Evolutionary conservation across 352 stramenopile genomes (phyloP).

Genomic region (Pilasporangium apinafurcum): DNA sequence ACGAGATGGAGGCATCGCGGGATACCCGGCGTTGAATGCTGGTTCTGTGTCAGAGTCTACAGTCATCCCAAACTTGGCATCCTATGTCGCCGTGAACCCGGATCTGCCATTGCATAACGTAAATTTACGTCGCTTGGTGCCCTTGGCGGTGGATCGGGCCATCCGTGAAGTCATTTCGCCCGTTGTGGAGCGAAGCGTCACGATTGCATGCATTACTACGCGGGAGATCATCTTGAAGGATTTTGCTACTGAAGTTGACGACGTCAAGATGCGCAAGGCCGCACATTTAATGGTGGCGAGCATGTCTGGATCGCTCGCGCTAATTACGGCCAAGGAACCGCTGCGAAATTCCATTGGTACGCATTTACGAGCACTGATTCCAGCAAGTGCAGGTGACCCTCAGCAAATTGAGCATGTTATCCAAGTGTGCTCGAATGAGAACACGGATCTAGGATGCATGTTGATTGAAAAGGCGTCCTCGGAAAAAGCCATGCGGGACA

Average conservation of each 20-base stretch:
- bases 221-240: constrained; percentile 98
- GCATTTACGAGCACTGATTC: constrained; percentile 92
- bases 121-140: constrained; percentile 94
- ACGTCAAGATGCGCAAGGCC: constrained; percentile 96
- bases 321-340: constrained; percentile 98
- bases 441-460: constrained; percentile 98
- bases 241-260: constrained; percentile 95
- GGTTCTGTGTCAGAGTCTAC: constrained; percentile 88
- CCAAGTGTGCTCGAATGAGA: constrained; percentile 96
- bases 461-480: constrained; percentile 99
- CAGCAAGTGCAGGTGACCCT: constrained; percentile 74
- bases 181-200: constrained; percentile 98
- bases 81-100: constrained; percentile 97
- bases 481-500: constrained; percentile 97
- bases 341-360: constrained; percentile 97
- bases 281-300: constrained; percentile 98
- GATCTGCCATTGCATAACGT: constrained; percentile 92
- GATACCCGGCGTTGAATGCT: constrained; percentile 22
- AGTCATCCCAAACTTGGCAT: constrained; percentile 97
- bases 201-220: constrained; percentile 98
- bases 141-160: constrained; percentile 95
- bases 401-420: constrained; percentile 96
- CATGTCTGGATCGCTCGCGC: constrained; percentile 95
- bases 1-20: constrained; percentile 18
- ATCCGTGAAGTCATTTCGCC: constrained; percentile 99